These are phyloP conservation scores for Hevea brasiliensis DNA, from an alignment of 345 rosid genomes.

Conservation along the genomic window DNA sequence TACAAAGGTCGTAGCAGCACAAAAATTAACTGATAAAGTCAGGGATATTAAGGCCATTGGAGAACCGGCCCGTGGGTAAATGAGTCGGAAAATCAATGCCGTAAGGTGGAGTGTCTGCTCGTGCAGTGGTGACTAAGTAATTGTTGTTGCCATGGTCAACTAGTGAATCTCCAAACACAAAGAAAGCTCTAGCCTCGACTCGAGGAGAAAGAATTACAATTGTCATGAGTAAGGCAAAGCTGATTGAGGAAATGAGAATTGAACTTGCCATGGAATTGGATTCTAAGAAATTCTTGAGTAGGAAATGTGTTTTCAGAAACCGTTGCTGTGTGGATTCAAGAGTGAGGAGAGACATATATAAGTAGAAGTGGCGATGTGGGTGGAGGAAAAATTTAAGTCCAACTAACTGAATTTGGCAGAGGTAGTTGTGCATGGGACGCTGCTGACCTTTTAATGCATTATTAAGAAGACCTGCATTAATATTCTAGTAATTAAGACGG, in stretches of 20 bases:
- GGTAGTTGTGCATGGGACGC: no score
- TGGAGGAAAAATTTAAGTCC: not conserved
- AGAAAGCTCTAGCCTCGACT: slow-evolving; percentile 22
- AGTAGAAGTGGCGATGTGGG: not conserved
- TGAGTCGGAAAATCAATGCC: slow-evolving; percentile 29
- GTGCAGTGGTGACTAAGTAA: slow-evolving; percentile 20
- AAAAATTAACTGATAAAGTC: slow-evolving; percentile 22
- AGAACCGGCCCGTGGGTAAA: slow-evolving; percentile 28
- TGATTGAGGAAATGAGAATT: not conserved
- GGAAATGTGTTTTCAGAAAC: not conserved
- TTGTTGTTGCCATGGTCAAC: slow-evolving; percentile 34
- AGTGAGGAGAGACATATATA: not conserved
- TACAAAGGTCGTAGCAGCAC: not conserved
- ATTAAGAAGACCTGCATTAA: no score
- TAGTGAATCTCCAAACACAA: slow-evolving; percentile 32
- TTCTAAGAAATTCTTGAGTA: no score
- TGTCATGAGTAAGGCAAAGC: not conserved
- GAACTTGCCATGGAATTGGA: slow-evolving; percentile 8
- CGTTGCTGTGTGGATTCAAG: slow-evolving; percentile 3
- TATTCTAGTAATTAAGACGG: no score
- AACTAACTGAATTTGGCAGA: no score
- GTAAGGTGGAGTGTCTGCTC: slow-evolving; percentile 23
- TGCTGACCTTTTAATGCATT: no score
- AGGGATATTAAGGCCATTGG: slow-evolving; percentile 25
- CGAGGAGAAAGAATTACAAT: not conserved